A percentile compares a stretch with the other conserved stretches of the same genome.
These are phyloP conservation scores for Perkinsus chesapeaki DNA, from an alignment of 169 alveolate genomes.

Conservation along the genomic window DNA sequence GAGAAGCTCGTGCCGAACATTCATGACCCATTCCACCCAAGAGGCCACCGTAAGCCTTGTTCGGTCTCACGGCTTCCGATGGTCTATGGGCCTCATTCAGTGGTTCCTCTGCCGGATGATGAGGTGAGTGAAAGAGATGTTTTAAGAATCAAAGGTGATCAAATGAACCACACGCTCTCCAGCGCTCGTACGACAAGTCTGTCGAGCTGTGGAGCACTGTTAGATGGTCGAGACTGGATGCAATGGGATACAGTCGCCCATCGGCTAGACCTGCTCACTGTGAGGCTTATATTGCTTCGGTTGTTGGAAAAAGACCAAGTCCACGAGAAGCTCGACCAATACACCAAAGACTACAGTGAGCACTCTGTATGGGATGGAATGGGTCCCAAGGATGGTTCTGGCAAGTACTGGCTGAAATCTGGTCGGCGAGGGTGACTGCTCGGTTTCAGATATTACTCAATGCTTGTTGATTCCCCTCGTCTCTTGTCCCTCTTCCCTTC, in stretches of 20 bases:
- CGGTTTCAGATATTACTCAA: background rate
- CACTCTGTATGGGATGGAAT: background rate
- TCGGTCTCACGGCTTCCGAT: background rate
- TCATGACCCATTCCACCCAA: background rate
- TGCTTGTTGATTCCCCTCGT: background rate
- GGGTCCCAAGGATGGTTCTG: background rate
- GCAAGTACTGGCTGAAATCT: background rate
- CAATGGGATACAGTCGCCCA: background rate
- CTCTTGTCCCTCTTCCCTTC: background rate
- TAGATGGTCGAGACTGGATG: background rate
- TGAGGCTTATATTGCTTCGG: background rate
- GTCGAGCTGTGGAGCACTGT: no score
- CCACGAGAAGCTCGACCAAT: background rate
- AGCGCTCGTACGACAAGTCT: no score
- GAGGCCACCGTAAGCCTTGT: background rate
- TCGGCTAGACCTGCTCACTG: background rate
- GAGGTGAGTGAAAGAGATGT: background rate
- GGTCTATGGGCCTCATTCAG: background rate
- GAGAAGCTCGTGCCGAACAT: background rate
- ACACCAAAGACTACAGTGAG: background rate
- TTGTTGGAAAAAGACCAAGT: background rate
- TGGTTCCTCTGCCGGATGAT: background rate
- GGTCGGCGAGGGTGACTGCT: background rate
- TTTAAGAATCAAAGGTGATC: background rate
- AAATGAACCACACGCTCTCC: background rate